These are phyloP conservation scores for Litsea cubeba DNA, from an alignment of 164 flowering plant genomes.

Conservation along the genomic window DNA sequence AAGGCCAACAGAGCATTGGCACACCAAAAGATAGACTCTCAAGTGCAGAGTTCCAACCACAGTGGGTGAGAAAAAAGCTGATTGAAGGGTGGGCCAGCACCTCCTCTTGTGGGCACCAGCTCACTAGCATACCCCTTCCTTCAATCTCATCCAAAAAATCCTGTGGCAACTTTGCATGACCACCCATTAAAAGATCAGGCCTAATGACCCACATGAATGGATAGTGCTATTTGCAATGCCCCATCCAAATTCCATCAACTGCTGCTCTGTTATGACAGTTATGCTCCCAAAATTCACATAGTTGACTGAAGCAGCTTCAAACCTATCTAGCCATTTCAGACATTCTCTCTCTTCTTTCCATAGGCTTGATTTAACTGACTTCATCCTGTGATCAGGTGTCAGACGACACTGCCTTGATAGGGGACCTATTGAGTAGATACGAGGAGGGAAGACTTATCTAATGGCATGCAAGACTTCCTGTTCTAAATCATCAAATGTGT, in stretches of 20 bases:
- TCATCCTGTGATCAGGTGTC: neutral
- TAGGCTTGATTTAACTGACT: neutral
- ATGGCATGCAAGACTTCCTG: slow-evolving; percentile 26
- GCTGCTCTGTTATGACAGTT: neutral
- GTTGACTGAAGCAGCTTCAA: slow-evolving; percentile 8
- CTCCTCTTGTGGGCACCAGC: slow-evolving; percentile 14
- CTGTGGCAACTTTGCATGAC: neutral
- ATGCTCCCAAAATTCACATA: slow-evolving; percentile 16
- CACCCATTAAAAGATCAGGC: neutral
- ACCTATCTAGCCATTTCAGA: slow-evolving; percentile 12
- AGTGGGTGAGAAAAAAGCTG: slow-evolving; percentile 12
- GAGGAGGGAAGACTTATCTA: neutral
- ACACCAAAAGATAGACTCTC: slow-evolving; percentile 20
- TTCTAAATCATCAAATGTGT: slow-evolving; percentile 43
- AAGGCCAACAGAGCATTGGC: slow-evolving; percentile 18
- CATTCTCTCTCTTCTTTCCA: slow-evolving; percentile 11
- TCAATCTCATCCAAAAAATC: slow-evolving; percentile 7
- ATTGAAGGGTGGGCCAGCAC: slow-evolving; percentile 11
- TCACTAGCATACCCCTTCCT: neutral
- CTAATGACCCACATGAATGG: slow-evolving; percentile 14
- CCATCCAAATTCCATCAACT: slow-evolving; percentile 7
- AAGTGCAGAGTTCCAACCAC: slow-evolving; percentile 19
- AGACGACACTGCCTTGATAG: slow-evolving; percentile 20
- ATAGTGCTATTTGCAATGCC: slow-evolving; percentile 8
- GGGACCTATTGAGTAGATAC: neutral